Base-by-base conservation (phyloP, 164 flowering plant genomes). In the Umbellularia californica region DNA sequence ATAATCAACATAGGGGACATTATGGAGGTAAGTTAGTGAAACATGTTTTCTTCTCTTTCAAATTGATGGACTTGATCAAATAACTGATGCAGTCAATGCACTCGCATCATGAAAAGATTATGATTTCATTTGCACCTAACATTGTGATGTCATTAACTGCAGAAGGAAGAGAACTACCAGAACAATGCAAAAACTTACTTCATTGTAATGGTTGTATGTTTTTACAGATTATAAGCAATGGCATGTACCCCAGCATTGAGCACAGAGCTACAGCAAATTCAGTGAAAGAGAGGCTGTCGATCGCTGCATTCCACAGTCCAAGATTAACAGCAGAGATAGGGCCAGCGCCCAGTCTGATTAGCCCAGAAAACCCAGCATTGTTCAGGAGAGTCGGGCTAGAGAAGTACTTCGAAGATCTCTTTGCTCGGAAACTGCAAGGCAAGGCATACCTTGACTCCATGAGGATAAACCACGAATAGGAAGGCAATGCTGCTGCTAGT, bases 1-100 rank as follows among this genome's bases (percentile, higher is more conserved):
- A 74, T 83, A 6, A 72, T 85, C 74, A 88, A 85, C 77, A 55
- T 85, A 52, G 92, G 88, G 2, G 88, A 87, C 25, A 55, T 81
- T 50, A 70, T 83, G 51, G 89, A 88, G 87, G 91, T 86, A 81
- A 12, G 51, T 63, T 2, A 13, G 24, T 20, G 27, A 2, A 24
- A 33, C 47, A 19, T 2, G 5, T 5, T 5, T 58, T n/a, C 15
- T 52, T n/a, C n/a, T 58, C 22, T 58, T 30, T 28, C 41, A 71
- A 24, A 5, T 58, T 25, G 50, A 20, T 1, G 13, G n/a, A 9
- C 5, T 28, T n/a, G 15, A 14, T 17, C 24, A 9, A 2, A 22
- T 11, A 25, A 5, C 67, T 64, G 28, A 22, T 3, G 3, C 2
- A 25, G 11, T 25, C 25, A 23, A 14, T 7, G 7, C 23, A 9